These are phyloP conservation scores for Adansonia gregorii DNA, from an alignment of 441 rosid species.

Conservation along the genomic window DNA sequence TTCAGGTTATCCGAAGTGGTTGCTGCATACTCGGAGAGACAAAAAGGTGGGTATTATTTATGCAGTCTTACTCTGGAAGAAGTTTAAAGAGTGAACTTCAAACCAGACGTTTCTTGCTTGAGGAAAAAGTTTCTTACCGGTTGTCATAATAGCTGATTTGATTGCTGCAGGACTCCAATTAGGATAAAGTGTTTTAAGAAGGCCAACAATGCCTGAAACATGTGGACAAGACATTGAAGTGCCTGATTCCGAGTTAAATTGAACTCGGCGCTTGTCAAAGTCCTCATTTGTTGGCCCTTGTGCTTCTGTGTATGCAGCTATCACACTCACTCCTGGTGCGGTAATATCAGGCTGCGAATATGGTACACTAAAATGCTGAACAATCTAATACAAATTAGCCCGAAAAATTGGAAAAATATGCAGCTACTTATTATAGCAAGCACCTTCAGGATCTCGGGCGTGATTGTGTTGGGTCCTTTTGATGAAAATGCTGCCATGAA, in stretches of 20 bases:
- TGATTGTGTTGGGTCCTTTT: constrained; percentile 55
- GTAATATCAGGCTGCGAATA: constrained; percentile 59
- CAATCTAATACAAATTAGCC: not conserved
- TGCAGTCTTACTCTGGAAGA: not conserved
- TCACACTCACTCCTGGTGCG: constrained; percentile 65
- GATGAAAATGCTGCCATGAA: constrained; percentile 64
- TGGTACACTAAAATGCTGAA: not conserved
- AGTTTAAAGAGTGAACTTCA: not conserved
- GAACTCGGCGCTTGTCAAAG: constrained; percentile 50
- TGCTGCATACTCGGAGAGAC: constrained; percentile 37
- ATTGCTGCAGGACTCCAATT: constrained; percentile 70
- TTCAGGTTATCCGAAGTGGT: constrained; percentile 45
- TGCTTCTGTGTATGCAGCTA: constrained; percentile 62
- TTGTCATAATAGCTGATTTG: constrained; percentile 69
- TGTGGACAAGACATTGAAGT: constrained; percentile 81
- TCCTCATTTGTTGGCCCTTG: constrained; percentile 48
- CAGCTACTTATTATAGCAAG: not conserved
- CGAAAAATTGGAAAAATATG: not conserved
- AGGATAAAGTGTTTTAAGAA: constrained; percentile 65
- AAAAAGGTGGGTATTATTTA: not conserved
- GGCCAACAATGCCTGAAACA: constrained; percentile 63
- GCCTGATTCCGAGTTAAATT: constrained; percentile 54
- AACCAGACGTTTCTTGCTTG: not conserved
- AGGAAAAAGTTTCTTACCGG: constrained; percentile 38
- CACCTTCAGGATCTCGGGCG: constrained; percentile 58